Conservation (phyloP, 1,284 basidiomycete genomes). For the Coniophora puteana region DNA sequence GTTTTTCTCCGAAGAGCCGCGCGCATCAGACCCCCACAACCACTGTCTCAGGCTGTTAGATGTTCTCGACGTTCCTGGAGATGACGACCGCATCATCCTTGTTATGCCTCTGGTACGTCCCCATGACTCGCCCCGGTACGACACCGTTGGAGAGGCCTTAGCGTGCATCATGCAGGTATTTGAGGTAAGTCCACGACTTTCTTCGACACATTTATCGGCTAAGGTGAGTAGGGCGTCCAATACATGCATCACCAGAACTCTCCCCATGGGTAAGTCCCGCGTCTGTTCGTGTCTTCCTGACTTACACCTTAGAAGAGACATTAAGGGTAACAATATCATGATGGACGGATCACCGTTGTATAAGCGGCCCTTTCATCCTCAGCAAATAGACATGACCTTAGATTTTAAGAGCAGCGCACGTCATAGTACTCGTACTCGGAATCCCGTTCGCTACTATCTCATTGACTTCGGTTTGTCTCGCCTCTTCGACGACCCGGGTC, state of each 20-base stretch:
- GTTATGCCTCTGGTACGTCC: constrained; percentile 31
- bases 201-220: too few species aligned
- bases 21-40: constrained; percentile 20
- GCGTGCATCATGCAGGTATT: constrained; percentile 33
- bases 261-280: too few species aligned
- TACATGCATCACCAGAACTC: too few species aligned
- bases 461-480: constrained; percentile 38
- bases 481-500: constrained; percentile 22
- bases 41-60: constrained; percentile 34
- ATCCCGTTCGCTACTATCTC: constrained; percentile 30
- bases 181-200: constrained; percentile 31
- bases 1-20: constrained; percentile 16
- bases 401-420: constrained; percentile 18
- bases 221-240: too few species aligned
- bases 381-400: constrained; percentile 8
- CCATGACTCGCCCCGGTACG: constrained; percentile 22
- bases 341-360: constrained; percentile 28
- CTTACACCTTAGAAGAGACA: too few species aligned
- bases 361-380: constrained; percentile 23
- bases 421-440: constrained; percentile 22
- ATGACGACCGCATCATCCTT: constrained; percentile 13
- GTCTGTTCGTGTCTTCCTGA: too few species aligned
- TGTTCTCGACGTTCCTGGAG: constrained; percentile 15
- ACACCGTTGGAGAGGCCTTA: constrained; percentile 30
- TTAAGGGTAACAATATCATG: too few species aligned